Percentiles rank a stretch among this genome's conserved stretches.
These are phyloP conservation scores for Sphagnum fallax DNA, from an alignment of 228 moss, liverwort and hornwort species.

Conservation along the genomic window DNA sequence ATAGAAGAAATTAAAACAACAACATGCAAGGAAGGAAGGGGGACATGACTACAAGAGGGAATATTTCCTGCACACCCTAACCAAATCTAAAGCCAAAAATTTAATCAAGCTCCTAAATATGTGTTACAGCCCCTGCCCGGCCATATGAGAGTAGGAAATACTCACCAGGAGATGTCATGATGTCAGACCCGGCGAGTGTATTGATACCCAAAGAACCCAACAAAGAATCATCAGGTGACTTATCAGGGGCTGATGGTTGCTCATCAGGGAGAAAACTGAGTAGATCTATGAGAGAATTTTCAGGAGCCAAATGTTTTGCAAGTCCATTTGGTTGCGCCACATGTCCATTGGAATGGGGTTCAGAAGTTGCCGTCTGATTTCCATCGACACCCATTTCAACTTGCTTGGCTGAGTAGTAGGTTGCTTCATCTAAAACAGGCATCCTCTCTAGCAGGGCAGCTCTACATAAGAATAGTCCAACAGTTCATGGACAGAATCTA, in stretches of 20 bases:
- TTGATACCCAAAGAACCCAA: slow-evolving; percentile 45
- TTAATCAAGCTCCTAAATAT: too few relatives aligned
- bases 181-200: slow-evolving; percentile 14
- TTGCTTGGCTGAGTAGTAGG: slow-evolving; percentile 31
- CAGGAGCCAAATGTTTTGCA: slow-evolving; percentile 7
- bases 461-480: slow-evolving; percentile 11
- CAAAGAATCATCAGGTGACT: slow-evolving; percentile 53
- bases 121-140: too few relatives aligned
- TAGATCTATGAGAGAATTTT: slow-evolving; percentile 55
- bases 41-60: too few relatives aligned
- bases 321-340: slow-evolving; percentile 9
- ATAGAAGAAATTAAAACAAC: too few relatives aligned
- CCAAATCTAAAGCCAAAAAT: too few relatives aligned
- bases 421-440: slow-evolving; percentile 49
- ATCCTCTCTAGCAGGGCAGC: slow-evolving; percentile 40
- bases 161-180: slow-evolving; percentile 37
- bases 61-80: too few relatives aligned
- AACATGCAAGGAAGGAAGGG: too few relatives aligned
- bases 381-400: slow-evolving; percentile 29
- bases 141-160: too few relatives aligned
- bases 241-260: slow-evolving; percentile 16
- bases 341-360: slow-evolving; percentile 22
- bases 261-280: slow-evolving; percentile 54
- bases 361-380: slow-evolving; percentile 12
- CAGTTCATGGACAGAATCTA: too few relatives aligned